Base-by-base conservation (phyloP, 306 rosid species). In the Prosopis cineraria region DNA sequence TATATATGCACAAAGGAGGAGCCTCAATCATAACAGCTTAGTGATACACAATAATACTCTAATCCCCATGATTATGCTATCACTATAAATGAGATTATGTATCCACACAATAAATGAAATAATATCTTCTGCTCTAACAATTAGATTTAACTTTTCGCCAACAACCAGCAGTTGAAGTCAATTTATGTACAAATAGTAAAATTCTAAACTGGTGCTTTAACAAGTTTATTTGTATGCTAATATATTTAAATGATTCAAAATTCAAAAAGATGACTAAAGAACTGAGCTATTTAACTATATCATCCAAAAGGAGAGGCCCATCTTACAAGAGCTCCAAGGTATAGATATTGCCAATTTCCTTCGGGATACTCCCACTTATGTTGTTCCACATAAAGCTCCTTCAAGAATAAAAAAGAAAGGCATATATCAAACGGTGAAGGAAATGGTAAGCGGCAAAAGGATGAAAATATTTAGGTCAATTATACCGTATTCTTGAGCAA, bases 351-450 rank as follows among this genome's bases (percentile, higher is more conserved):
- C 98, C 96, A 59, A 96, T 96, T 84, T 93, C 97, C 85, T 84
- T 78, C 0, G 99, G 99, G 76, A 96, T 93, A 34, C 68, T 83
- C 55, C 99, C 99, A 84, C 53, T 86, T 68, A 96, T 79, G 0
- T 86, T 0, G 84, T 93, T 96, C 98, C 98, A 96, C 99, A 91
- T 93, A 66, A 96, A 93, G 78, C 89, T 90, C 96, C 99, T 96
- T 50, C 52, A 78, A 73, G 75, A 78, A 62, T 25, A 68, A 72
- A 29, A 73, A 53, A 67, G 55, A 77, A 74, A 59, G 65, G 36
- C 56, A 67, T 65, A 69, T 25, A 62, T 85, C 75, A 88, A 78
- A 76, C 5, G 70, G 60, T 64, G 53, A 78, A 71, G 17, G 27
- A 65, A 68, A 80, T 25, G 58, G 31, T 25, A 56, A 20, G 31